Evolutionary conservation across 1,284 basidiomycete species (phyloP).

Genomic region (Tilletia setariae): DNA sequence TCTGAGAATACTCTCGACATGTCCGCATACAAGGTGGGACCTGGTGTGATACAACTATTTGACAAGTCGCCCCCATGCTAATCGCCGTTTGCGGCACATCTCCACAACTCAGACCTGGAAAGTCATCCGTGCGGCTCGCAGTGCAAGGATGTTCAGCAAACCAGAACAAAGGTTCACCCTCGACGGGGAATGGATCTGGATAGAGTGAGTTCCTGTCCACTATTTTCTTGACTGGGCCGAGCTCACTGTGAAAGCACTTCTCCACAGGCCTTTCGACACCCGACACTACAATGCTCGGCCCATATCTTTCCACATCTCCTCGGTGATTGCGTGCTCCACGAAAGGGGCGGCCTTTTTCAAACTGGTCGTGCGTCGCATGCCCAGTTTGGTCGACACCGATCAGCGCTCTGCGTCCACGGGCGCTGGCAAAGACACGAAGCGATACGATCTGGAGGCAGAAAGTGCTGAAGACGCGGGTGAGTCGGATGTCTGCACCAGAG

Average conservation of each 20-base stretch:
- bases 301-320: slow-evolving; percentile 85
- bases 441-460: slow-evolving; percentile 97
- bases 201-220: slow-evolving; percentile 62
- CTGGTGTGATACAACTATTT: background rate
- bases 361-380: slow-evolving; percentile 68
- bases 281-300: slow-evolving; percentile 58
- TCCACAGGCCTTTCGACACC: slow-evolving; percentile 31
- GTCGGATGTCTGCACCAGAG: slow-evolving; percentile 39
- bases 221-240: no score
- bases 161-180: slow-evolving; percentile 82
- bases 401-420: background rate
- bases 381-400: background rate
- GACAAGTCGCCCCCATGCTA: no score
- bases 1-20: slow-evolving; percentile 16
- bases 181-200: slow-evolving; percentile 88
- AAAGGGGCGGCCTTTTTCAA: slow-evolving; percentile 82
- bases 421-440: slow-evolving; percentile 64
- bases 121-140: slow-evolving; percentile 69
- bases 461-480: slow-evolving; percentile 72
- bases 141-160: slow-evolving; percentile 75
- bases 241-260: no score
- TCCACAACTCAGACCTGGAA: slow-evolving; percentile 23
- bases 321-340: slow-evolving; percentile 74
- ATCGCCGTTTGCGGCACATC: no score
- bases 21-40: slow-evolving; percentile 18